A percentile compares a stretch with the other conserved stretches of the same genome.
phyloP scores from a whole-genome alignment of 2,329 filamentous ascomycete species.

The Penicillium concentricum region DNA sequence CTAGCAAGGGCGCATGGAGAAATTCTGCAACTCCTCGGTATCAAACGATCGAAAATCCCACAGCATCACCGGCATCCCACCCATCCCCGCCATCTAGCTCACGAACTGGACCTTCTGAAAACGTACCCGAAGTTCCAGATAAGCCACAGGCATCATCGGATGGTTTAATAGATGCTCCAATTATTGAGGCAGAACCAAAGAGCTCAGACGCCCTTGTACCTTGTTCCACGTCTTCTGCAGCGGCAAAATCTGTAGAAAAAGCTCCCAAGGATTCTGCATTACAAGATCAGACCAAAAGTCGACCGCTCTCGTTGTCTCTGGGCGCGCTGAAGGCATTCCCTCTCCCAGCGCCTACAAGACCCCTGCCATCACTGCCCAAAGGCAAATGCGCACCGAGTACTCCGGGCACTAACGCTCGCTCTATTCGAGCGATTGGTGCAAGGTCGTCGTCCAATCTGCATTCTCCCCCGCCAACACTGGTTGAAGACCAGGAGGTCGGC shows the following conservation, averaged over 20 bases:
- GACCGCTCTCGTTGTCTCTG: conserved; percentile 26
- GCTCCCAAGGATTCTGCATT: neutral
- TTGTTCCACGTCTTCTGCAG: neutral
- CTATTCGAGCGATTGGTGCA: conserved; percentile 4
- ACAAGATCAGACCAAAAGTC: conserved; percentile 11
- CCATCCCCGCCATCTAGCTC: neutral
- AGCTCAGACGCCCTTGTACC: conserved; percentile 1
- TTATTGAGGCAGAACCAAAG: neutral
- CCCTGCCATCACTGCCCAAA: conserved; percentile 35
- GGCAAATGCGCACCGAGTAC: conserved; percentile 8
- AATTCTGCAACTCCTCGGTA: conserved; percentile 21
- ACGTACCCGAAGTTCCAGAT: neutral
- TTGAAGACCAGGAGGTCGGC: conserved; percentile 5
- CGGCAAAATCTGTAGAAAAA: neutral
- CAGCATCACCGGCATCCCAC: neutral
- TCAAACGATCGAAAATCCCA: conserved; percentile 9
- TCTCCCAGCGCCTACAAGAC: conserved; percentile 36
- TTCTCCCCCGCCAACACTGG: neutral
- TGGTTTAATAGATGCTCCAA: neutral
- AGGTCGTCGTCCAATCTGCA: conserved; percentile 2
- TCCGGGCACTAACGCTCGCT: conserved; percentile 7
- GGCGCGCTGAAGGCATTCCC: conserved; percentile 33
- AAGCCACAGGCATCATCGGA: neutral
- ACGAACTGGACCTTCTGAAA: neutral
- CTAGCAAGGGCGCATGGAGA: conserved; percentile 29